These are phyloP conservation scores for Solanum pinnatisectum DNA, from an alignment of 257 asterid genomes.

Conservation along the genomic window DNA sequence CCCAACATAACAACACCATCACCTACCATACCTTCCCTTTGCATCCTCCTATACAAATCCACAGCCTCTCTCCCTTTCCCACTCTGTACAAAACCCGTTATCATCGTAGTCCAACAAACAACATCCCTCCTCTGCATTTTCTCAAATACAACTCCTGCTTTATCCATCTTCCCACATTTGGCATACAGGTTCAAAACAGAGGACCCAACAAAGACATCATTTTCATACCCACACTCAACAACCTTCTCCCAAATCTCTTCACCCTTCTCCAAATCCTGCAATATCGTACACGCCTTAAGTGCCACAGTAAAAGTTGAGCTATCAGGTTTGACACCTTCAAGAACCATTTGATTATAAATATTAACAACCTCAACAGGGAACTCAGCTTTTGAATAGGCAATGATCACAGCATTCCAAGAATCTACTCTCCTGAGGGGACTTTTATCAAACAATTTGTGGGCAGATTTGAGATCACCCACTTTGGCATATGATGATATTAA, in stretches of 20 bases:
- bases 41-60: constrained; percentile 38
- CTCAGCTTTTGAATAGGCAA: constrained; percentile 35
- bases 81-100: constrained; percentile 48
- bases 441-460: constrained; percentile 55
- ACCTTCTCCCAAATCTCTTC: constrained; percentile 41
- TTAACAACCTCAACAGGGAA: constrained; percentile 23
- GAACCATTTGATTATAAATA: constrained; percentile 30
- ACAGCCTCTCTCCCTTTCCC: constrained; percentile 44
- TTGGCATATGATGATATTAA: constrained; percentile 37
- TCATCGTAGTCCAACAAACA: constrained; percentile 68
- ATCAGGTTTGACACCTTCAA: constrained; percentile 44
- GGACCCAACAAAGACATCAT: constrained; percentile 62
- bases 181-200: constrained; percentile 52
- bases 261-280: constrained; percentile 46
- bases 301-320: constrained; percentile 76
- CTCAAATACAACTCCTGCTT: constrained; percentile 45
- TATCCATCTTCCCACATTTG: constrained; percentile 54
- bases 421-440: constrained; percentile 36
- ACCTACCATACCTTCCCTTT: constrained; percentile 43
- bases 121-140: constrained; percentile 45
- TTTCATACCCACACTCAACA: constrained; percentile 37
- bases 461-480: constrained; percentile 25
- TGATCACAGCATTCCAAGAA: constrained; percentile 68
- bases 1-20: constrained; percentile 61
- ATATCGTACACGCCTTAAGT: constrained; percentile 61